These are phyloP conservation scores for Closterium sp. DNA, from an alignment of 139 green algal genomes.

Conservation along the genomic window DNA sequence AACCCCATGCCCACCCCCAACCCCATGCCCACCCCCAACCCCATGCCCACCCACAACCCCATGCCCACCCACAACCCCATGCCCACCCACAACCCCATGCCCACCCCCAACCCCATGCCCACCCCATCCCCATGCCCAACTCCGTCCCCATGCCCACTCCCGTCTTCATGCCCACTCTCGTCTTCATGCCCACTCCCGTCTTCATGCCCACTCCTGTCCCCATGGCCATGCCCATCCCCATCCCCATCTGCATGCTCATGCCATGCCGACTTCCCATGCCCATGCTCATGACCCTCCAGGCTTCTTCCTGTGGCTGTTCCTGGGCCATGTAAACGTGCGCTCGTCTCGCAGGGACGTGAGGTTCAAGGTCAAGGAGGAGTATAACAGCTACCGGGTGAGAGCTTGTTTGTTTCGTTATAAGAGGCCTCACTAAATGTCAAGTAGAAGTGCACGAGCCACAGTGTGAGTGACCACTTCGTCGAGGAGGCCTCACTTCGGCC, in stretches of 20 bases:
- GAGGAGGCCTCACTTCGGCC: no score
- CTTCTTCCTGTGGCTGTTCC: constrained; percentile 30
- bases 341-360: constrained; percentile 37
- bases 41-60: no score
- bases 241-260: not conserved
- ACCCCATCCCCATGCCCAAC: no score
- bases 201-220: not conserved
- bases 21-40: no score
- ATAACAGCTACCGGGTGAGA: constrained; percentile 49
- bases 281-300: constrained; percentile 10
- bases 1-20: no score
- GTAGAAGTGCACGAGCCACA: not conserved
- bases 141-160: no score
- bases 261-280: no score
- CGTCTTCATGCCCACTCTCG: no score
- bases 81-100: no score
- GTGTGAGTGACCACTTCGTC: no score
- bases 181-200: not conserved
- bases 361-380: constrained; percentile 53
- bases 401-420: not conserved
- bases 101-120: no score
- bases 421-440: not conserved
- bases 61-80: no score
- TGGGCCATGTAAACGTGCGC: constrained; percentile 45
- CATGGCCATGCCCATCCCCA: not conserved